phyloP scores from a whole-genome alignment of 768 basidiomycete genomes.

The Termitomyces titanicus region DNA sequence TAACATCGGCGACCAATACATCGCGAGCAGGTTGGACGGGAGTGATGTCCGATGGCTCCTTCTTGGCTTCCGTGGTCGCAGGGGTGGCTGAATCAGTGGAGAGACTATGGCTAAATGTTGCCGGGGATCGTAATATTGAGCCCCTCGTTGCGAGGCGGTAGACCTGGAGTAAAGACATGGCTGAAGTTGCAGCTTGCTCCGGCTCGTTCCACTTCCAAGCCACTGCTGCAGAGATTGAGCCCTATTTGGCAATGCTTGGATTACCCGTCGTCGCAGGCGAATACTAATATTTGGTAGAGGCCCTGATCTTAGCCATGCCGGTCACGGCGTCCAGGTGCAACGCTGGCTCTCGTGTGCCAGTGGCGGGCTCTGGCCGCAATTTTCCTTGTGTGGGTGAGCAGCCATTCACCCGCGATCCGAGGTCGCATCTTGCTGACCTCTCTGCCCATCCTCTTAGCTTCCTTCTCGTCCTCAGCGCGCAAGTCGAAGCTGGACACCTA shows the following conservation, averaged over 20 bases:
- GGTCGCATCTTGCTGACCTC: no score
- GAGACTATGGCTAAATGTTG: conserved; percentile 22
- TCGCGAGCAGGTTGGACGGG: conserved; percentile 48
- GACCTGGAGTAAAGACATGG: conserved; percentile 57
- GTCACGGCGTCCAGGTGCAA: no score
- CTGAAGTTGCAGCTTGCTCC: conserved; percentile 7
- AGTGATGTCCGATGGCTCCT: conserved; percentile 34
- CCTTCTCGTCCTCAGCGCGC: no score
- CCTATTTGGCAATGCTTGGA: conserved; percentile 9
- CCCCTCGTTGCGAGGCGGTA: conserved; percentile 28
- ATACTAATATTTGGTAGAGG: not conserved
- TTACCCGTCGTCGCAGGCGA: not conserved
- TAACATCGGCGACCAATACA: conserved; percentile 72
- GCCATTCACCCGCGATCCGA: no score
- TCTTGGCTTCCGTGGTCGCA: conserved; percentile 25
- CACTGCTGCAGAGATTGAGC: not conserved
- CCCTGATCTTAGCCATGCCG: no score
- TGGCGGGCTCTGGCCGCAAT: no score
- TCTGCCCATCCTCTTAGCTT: no score
- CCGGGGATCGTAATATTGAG: conserved; percentile 14
- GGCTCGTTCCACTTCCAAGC: not conserved
- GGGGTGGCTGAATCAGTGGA: conserved; percentile 27
- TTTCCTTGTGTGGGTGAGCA: no score
- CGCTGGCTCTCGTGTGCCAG: no score
- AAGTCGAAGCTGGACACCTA: no score